These are phyloP conservation scores for Calocybe gangraenosa DNA, from an alignment of 768 basidiomycete genomes.

Conservation along the genomic window DNA sequence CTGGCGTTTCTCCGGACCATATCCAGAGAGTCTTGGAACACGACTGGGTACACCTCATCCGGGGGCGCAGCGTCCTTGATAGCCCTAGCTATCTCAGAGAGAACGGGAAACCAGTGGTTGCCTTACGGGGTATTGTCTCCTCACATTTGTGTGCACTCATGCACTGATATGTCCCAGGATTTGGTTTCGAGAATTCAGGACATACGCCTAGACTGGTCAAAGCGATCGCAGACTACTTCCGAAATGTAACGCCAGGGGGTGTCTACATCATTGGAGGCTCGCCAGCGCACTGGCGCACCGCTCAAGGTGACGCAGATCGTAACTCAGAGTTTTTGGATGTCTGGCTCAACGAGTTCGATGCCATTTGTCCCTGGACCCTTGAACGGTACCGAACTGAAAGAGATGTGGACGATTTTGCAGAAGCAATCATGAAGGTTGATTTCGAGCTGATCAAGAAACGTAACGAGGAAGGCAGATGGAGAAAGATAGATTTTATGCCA, in stretches of 20 bases:
- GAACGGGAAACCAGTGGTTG: constrained; percentile 65
- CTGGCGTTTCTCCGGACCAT: constrained; percentile 68
- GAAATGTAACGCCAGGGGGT: constrained; percentile 63
- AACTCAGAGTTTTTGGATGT: constrained; percentile 62
- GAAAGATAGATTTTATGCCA: constrained; percentile 77
- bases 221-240: constrained; percentile 52
- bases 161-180: constrained; percentile 36
- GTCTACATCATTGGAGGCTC: constrained; percentile 70
- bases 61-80: constrained; percentile 55
- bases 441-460: constrained; percentile 51
- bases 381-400: constrained; percentile 61
- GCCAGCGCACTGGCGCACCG: constrained; percentile 74
- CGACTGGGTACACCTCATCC: constrained; percentile 74
- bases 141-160: constrained; percentile 1
- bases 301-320: constrained; percentile 63
- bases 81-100: constrained; percentile 74
- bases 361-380: constrained; percentile 80
- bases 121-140: constrained; percentile 61
- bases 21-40: constrained; percentile 63
- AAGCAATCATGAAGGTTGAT: constrained; percentile 61
- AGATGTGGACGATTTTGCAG: constrained; percentile 61
- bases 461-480: constrained; percentile 35
- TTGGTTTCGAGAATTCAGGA: constrained; percentile 59
- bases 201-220: constrained; percentile 62
- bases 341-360: constrained; percentile 77